Evolutionary conservation across 371 early-diverging fungal genomes (phyloP).

Genomic region (Blastocladiella emersonii): DNA sequence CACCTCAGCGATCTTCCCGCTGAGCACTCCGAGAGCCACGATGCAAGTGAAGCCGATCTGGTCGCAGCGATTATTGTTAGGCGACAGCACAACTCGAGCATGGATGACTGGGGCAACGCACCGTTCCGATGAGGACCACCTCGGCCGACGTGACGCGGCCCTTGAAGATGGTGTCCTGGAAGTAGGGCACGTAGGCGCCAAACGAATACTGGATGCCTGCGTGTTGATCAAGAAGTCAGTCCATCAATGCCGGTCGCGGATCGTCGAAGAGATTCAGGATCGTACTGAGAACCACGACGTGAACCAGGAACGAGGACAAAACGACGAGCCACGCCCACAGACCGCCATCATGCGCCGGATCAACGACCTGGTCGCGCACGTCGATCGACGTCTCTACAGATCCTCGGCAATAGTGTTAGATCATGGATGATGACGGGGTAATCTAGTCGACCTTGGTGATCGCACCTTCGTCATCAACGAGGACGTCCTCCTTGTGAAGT

Average conservation of each 20-base stretch:
- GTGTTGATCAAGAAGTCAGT: neutral
- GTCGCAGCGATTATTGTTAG: too few species aligned
- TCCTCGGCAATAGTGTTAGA: too few species aligned
- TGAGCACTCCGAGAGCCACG: neutral
- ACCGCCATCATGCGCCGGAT: too few species aligned
- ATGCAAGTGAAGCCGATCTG: constrained; percentile 7
- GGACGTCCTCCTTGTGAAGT: too few species aligned
- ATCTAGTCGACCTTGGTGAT: too few species aligned
- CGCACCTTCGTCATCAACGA: too few species aligned
- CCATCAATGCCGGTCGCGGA: neutral
- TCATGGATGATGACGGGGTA: too few species aligned
- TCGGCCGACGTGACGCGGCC: neutral
- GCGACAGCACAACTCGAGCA: too few species aligned
- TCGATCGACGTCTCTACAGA: too few species aligned
- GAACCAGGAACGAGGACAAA: neutral
- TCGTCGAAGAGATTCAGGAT: neutral
- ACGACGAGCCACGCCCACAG: neutral
- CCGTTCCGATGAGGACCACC: neutral
- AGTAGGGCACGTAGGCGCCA: neutral
- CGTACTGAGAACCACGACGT: neutral
- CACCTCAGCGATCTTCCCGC: constrained; percentile 11
- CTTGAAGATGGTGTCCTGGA: neutral
- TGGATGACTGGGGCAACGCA: too few species aligned
- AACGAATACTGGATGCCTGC: neutral
- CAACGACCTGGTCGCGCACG: too few species aligned